Evolutionary conservation across 2,329 filamentous ascomycete species (phyloP).

Genomic region (Ustulina deusta): DNA sequence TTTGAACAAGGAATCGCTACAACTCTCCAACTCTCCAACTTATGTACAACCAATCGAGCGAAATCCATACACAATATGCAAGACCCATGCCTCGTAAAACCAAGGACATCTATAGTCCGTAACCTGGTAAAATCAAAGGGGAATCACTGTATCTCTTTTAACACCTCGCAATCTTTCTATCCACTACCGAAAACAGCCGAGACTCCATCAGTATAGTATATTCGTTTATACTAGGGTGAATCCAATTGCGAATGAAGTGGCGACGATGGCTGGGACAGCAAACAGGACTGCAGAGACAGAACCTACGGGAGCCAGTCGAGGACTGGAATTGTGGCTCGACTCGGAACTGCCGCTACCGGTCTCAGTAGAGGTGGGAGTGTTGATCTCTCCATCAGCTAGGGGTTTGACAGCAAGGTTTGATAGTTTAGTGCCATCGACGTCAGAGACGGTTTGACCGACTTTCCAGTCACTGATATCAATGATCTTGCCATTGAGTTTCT

Average conservation of each 20-base stretch:
- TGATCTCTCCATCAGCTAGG: slow-evolving; percentile 41
- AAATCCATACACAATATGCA: slow-evolving; percentile 37
- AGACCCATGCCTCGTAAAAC: slow-evolving; percentile 32
- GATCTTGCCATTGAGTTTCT: slow-evolving; percentile 74
- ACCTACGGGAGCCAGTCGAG: slow-evolving; percentile 32
- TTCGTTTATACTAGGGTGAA: slow-evolving; percentile 35
- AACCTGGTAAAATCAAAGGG: slow-evolving; percentile 36
- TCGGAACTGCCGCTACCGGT: slow-evolving; percentile 10
- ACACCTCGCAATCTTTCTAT: slow-evolving; percentile 38
- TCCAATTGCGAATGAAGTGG: slow-evolving; percentile 38
- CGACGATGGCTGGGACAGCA: slow-evolving; percentile 37
- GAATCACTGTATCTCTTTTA: slow-evolving; percentile 37
- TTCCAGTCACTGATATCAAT: slow-evolving; percentile 74
- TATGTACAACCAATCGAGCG: slow-evolving; percentile 38
- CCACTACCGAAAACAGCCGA: slow-evolving; percentile 34
- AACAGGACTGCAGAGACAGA: slow-evolving; percentile 32
- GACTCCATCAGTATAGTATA: slow-evolving; percentile 22
- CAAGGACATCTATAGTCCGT: slow-evolving; percentile 29
- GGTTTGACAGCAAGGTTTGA: slow-evolving; percentile 60
- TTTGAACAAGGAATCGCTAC: slow-evolving; percentile 4
- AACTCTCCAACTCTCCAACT: slow-evolving; percentile 33
- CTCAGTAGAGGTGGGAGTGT: slow-evolving; percentile 38
- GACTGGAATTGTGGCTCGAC: slow-evolving; percentile 34
- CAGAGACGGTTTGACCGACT: slow-evolving; percentile 61
- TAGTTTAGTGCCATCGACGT: slow-evolving; percentile 57